Base-by-base conservation (phyloP, 768 basidiomycete genomes). In the Lyophyllum semitale region DNA sequence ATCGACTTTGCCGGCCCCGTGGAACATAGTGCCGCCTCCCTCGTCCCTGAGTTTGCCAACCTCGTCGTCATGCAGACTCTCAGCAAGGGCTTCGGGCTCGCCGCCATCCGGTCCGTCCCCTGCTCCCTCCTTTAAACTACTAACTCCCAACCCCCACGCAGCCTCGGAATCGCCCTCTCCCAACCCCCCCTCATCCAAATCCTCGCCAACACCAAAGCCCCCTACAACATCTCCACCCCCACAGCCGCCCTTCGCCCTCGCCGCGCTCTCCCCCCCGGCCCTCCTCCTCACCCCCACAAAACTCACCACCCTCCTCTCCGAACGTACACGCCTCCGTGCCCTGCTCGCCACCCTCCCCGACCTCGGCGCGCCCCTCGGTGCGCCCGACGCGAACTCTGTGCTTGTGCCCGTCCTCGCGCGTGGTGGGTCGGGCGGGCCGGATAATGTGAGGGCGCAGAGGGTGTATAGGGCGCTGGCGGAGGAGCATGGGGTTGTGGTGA, bases 21-120 rank as follows among this genome's bases (percentile, higher is more conserved):
- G 8, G 77, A 76, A 17, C 71, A 78, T 25, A 89, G 87, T 38
- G 91, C 93, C 0, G 84, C 80, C 13, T 74, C 80, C 3, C 76
- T 98, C 23, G 77, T 97, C 49, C 77, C 84, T 53, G 83, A 91
- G 45, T 98, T 91, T 66, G 84, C 83, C 9, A 99, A 99, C 65
- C 61, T 99, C 12, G 88, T 90, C 64, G 93, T 99, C n/a, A 85
- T 93, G 79, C 97, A 99, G 68, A 98, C 97, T 2, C 73, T 98
- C 33, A 96, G 93, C 72, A 99, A 98, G 66, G 88, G 94, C 61
- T 98, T 98, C 60, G 97, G 96, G 1, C 77, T 99, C 11, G 97
- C 97, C 1, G 95, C 89, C 12, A 97, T 99, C 64, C 82, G 97
- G 93, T 95, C 64, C 63, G 85, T 66, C 17, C n/a, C n/a, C n/a